Base-by-base conservation (phyloP, 2,329 filamentous ascomycete species). In the Exophiala alcalophila region DNA sequence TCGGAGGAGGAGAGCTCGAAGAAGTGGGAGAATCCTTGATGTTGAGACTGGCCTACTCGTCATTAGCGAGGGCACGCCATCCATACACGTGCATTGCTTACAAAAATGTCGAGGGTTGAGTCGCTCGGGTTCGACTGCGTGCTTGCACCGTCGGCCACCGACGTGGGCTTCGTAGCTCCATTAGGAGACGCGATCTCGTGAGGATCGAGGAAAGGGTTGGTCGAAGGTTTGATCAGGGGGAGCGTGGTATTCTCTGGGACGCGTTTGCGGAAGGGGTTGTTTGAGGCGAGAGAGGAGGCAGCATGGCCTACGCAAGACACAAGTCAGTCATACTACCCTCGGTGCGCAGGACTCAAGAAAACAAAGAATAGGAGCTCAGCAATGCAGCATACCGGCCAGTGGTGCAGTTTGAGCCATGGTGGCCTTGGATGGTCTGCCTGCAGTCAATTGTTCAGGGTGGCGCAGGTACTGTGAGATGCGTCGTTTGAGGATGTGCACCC, bases 151-250 rank as follows among this genome's bases (percentile, higher is more conserved):
- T 27, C 24, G 19, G 29, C 16, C 12, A 41, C 21, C 18, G 24
- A 11, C 12, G 31, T 40, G 11, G 28, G 18, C 19, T 23, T 50
- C 36, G 12, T 50, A 38, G 36, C 46, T 47, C n/a, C n/a, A 19
- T 34, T 38, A 6, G 39, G 12, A 14, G 33, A 42, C 27, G 19
- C 26, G 14, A 52, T 36, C 30, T 71, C 68, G 5, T 57, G 58
- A 18, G 69, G 67, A 57, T 76, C 76, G 39, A 83, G 65, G 57
- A 83, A 83, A 18, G 80, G 80, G 55, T 83, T 83, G 31, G 73
- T 77, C 38, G 78, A 80, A 42, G 73, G 74, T 51, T 74, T 71
- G 49, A 70, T 62, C 41, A 67, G 62, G 28, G 55, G 61, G 40
- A 50, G 45, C 34, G 50, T 58, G 39, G 62, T 59, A 31, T 30